Evolutionary conservation across 2,329 filamentous ascomycete genomes (phyloP), one percentile per base, ranked within the genome.

Genomic region (Tolypocladium sp.): DNA sequence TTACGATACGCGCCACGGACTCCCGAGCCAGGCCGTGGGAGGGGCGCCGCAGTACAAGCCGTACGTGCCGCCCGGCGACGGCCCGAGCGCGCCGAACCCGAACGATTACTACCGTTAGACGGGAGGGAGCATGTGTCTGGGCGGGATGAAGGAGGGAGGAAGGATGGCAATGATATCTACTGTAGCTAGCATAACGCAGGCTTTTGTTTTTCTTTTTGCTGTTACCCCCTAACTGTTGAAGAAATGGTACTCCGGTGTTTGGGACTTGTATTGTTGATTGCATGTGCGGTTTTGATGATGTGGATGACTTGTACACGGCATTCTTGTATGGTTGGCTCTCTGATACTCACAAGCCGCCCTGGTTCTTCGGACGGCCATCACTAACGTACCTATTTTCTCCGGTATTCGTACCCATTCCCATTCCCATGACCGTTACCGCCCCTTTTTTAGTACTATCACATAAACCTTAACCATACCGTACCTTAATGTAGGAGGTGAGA

Each of bases 1-100:
- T 1, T 82, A 77, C 60, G 80, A 85, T 64, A 72, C 79, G 7
- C 73, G 82, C 27, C 77, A 83, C 58, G 72, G 74, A 8, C 68
- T 83, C 37, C 80, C 80, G 4, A 82, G 79, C 63, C 77, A 83
- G 69, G 49, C 63, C 49, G 37, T 60, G 60, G 33, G 63, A 42
- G 65, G 65, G 22, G 74, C 77, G 65, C 75, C 75, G 44, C 82
- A 84, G 68, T 87, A 86, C 64, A 86, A 82, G 68, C 79, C 85
- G 0, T 88, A 88, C 60, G 77, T 80, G 3, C 82, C 82, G 4
- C 79, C 76, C 1, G 69, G 73, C 1, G 66, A 74, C 40, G 77
- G 73, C 12, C 77, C 78, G 2, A 81, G 77, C 60, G 80, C 78
- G 5, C 80, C 81, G 4, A 77, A 76, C 15, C 79, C 81, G 30